Evolutionary conservation across 176 grass and related monocot species (phyloP), one percentile per base, ranked within the genome.

Genomic region (Olyra latifolia): DNA sequence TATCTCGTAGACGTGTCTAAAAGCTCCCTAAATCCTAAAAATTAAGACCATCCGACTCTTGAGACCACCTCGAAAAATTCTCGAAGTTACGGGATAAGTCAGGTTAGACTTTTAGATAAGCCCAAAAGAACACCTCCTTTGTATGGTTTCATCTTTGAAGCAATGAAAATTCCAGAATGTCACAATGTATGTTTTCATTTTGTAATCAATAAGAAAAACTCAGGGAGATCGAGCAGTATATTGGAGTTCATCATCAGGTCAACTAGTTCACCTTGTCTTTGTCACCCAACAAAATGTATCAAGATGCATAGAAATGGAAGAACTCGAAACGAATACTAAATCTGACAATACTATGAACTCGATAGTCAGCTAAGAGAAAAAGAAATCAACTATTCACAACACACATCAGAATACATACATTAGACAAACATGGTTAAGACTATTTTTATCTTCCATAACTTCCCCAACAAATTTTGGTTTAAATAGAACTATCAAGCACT

Each of bases 221-320:
- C 19, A 77, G 10, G 6, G 24, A 22, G 10, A 63, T 24, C 23
- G 60, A 76, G 39, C 23, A 29, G 55, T 29, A 44, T 12, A 74
- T 5, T 74, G n/a, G 52, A 7, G 20, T 7, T 27, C 53, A 58
- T n/a, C 27, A 72, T 35, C 27, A 75, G 52, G n/a, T 22, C 23
- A 40, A 40, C n/a, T 41, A 17, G 48, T n/a, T 50, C 42, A 52
- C 10, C 20, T 52, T 66, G 20, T 19, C 43, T 20, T 69, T 41
- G 43, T 68, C 50, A 43, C 23, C 66, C 19, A 54, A 73, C 39
- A 65, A 27, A 80, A 44, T 46, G 29, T 66, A 81, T 75, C 15
- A 69, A 50, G 47, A 15, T 24, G 7, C 24, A 32, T 5, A 69
- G 27, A 0, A 77, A 62, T 24, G 42, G 10, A 75, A 41, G 30